Base-by-base conservation (phyloP, 2,329 filamentous ascomycete genomes). In the Pochonia chlamydosporia region DNA sequence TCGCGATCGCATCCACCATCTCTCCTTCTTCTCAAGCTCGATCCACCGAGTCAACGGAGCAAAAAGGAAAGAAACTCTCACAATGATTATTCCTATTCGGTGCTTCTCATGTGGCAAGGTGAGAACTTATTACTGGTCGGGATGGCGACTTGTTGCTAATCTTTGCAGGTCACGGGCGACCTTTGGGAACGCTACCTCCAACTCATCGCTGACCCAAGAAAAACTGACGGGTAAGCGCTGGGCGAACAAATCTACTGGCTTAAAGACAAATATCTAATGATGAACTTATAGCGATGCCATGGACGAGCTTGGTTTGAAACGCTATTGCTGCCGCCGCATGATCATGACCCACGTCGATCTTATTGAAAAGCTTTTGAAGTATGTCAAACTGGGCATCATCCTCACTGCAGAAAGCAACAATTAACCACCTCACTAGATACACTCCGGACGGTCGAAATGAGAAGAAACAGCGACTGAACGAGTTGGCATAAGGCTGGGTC, bases 101-200 rank as follows among this genome's bases (percentile, higher is more conserved):
- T 99, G 93, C 74, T 99, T 99, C 72, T 97, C 93, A 49, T 99
- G 93, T 70, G 93, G 93, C 69, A 99, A 99, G 88, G 93, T 96
- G 71, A 50, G 46, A 33, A 30, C 20, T 46, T 50, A 40, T 35
- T 39, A 16, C 43, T 40, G 44, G 51, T 42, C 56, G 51, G 44
- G 23, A 23, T 39, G 4, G 1, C 13, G 11, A 11, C n/a, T 11
- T 18, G 18, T 59, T 48, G 53, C 64, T 70, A 59, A 67, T 62
- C 45, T 20, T 28, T 23, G 43, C 64, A 97, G 93, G 93, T 99
- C 65, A 89, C 91, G 49, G 93, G 89, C 54, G 93, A 99, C 70
- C 84, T 99, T 46, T 99, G 93, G 91, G 93, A 99, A 71, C 85
- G 87, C 56, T 99, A 96, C 67, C 78, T 97, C 56, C 84, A 87